Evolutionary conservation across 1,284 basidiomycete genomes (phyloP), one percentile per base, ranked within the genome.

Genomic region (Omphalotus olearius): DNA sequence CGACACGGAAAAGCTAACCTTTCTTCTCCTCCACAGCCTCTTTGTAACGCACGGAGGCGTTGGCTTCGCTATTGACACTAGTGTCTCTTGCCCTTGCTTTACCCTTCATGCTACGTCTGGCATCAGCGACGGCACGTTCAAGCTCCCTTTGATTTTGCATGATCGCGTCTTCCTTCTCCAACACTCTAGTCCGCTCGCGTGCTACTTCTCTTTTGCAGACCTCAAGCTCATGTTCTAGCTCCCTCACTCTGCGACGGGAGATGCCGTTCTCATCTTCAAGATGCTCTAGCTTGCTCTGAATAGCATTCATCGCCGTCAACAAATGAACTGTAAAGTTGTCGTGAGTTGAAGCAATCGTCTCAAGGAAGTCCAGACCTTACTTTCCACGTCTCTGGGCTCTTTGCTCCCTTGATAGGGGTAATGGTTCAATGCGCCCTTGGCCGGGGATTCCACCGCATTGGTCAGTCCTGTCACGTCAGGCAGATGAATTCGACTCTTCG

Each of bases 21-120:
- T 89, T 89, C 68, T 93, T 93, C 64, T 92, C 90, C 56, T 88
- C 83, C 0, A 92, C 83, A 5, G 80, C 86, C 58, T 89, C 84
- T 48, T 75, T 75, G 60, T 90, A 91, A 42, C 83, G 67, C 47
- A 71, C 69, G 51, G 71, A 60, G 20, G 68, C 66, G 26, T 70
- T 72, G 11, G 71, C 72, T 45, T 71, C 75, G 4, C 58, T 64
- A 39, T 60, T 69, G 57, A 59, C 45, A 53, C 54, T 59, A 13
- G 56, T 46, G 59, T 70, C 67, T 55, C 69, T 63, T 45, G 75
- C 72, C 33, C 65, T 64, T 37, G 61, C 60, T 66, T 71, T 59
- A 54, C 67, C 62, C 61, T 69, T 65, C 16, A 39, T 45, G n/a
- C 17, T 52, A 30, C 51, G 56, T 26, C 59, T 61, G 38, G 60